These are phyloP conservation scores for Xylariaceae sp. DNA, from an alignment of 2,329 filamentous ascomycete genomes.

Conservation along the genomic window DNA sequence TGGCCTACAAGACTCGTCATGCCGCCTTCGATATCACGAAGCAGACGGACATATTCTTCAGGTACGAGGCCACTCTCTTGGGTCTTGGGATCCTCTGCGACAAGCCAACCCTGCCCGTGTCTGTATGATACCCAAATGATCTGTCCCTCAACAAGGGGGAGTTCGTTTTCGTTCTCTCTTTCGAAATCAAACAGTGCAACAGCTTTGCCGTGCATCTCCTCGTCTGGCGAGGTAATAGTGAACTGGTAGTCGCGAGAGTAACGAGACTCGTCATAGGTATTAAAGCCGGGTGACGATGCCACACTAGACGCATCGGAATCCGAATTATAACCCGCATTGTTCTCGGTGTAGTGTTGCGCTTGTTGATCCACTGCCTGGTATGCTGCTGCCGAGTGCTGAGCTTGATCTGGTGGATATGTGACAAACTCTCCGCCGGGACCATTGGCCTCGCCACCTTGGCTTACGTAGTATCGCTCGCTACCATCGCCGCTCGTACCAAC, in stretches of 20 bases:
- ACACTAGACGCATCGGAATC: conserved; percentile 56
- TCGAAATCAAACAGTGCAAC: conserved; percentile 94
- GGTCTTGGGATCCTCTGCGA: conserved; percentile 91
- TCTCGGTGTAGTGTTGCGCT: conserved; percentile 40
- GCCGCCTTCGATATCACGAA: conserved; percentile 90
- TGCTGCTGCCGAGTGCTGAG: conserved; percentile 49
- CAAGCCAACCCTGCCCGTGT: conserved; percentile 94
- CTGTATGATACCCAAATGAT: conserved; percentile 95
- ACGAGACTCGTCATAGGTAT: conserved; percentile 64
- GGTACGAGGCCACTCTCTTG: conserved; percentile 92
- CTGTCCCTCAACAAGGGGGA: conserved; percentile 87
- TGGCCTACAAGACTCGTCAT: conserved; percentile 67
- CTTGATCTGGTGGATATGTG: conserved; percentile 65
- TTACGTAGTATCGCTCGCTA: conserved; percentile 69
- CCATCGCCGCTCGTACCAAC: conserved; percentile 63
- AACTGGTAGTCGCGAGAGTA: conserved; percentile 93
- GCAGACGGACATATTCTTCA: conserved; percentile 88
- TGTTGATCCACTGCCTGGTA: conserved; percentile 44
- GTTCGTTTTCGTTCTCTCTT: conserved; percentile 92
- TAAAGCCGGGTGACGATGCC: conserved; percentile 53
- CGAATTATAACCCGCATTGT: conserved; percentile 47
- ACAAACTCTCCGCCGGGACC: conserved; percentile 76
- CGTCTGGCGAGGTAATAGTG: conserved; percentile 88
- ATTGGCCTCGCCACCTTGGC: conserved; percentile 63
- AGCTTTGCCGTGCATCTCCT: conserved; percentile 95